Evolutionary conservation across 768 basidiomycete species (phyloP), one percentile per base, ranked within the genome.

Genomic region (Trametes punicea): DNA sequence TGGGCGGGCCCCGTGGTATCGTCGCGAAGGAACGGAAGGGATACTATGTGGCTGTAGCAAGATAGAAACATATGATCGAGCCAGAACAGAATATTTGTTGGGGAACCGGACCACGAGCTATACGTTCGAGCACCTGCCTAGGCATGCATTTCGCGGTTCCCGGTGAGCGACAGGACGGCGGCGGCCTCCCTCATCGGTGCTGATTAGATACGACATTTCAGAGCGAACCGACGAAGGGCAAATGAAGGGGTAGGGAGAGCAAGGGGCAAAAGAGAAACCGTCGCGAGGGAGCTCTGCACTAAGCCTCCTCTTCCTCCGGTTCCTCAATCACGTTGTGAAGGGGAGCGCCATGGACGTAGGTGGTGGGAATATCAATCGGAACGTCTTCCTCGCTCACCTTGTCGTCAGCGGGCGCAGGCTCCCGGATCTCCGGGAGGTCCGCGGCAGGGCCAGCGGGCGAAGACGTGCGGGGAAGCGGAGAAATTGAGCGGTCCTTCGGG

Each of bases 261-360:
- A 52, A 39, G 26, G 40, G 25, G 41, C 27, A 34, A 55, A 23
- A 40, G 48, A 54, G 52, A 49, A 59, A 54, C 51, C 52, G 41
- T 49, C 33, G 40, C 36, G 46, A 33, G 46, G 52, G 49, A 59
- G 52, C 51, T 58, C 25, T 8, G 51, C 8, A 30, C 52, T 59
- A 55, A 53, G 57, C 59, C 46, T 61, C 50, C 56, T 66, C 65
- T 51, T 65, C 62, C 55, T 66, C 67, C 56, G 88, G 85, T 64
- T 91, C 90, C 68, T 92, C 91, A 45, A 91, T 21, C 38, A 93
- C 91, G 58, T 93, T 93, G 61, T 92, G 88, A 64, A 93, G 75
- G 26, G 91, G 91, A 7, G 88, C 88, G 23, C 91, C 91, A 64
- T 93, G 91, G 13, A 90, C 69, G 65, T 93, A 93, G 39, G 89